Evolutionary conservation across 2,329 filamentous ascomycete species (phyloP), one percentile per base, ranked within the genome.

Genomic region (Clarireedia sp.): DNA sequence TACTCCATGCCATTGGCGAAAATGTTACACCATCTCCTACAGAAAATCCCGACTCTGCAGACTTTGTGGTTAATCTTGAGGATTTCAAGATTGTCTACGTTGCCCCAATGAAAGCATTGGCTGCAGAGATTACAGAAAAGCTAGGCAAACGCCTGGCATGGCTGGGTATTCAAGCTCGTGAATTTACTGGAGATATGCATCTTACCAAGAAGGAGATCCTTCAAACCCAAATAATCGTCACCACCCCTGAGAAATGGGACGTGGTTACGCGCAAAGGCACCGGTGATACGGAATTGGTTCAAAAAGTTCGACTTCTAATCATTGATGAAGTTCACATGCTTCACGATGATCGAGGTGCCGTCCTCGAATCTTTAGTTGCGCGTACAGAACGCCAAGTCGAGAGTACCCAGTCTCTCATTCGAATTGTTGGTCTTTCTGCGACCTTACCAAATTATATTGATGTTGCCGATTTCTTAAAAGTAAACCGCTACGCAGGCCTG

Each of bases 311-410:
- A 10, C 77, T 99, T 2, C 79, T 99, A 58, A 97, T 99, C 66
- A 97, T 99, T 60, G 94, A 99, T 70, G 94, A 99, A 73, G 94
- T 99, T 1, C 94, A 99, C 68, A 99, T 99, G 95, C 85, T 99
- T 65, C 95, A 99, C 66, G 94, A 99, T 69, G 94, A 97, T 71
- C 85, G 94, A 69, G 94, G 94, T 67, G 90, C 95, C 12, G 95
- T 99, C 0, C 79, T 99, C 26, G 94, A 99, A 69, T 96, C 92
- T 5, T 78, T 99, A 21, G 95, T 99, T 16, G 94, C 94, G 10
- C 83, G 94, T 64, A 99, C 95, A 0, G 87, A 97, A 73, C 80
- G 94, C 60, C 94, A 99, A 67, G 95, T 99, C 0, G 95, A 99
- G 72, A 96, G 91, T 70, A 99, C 94, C 0, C 94, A 99, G 70